Percentiles rank a stretch among this genome's conserved stretches.
Conservation (phyloP, 2,329 filamentous ascomycete species). For the Drechslerella stenobrocha region DNA sequence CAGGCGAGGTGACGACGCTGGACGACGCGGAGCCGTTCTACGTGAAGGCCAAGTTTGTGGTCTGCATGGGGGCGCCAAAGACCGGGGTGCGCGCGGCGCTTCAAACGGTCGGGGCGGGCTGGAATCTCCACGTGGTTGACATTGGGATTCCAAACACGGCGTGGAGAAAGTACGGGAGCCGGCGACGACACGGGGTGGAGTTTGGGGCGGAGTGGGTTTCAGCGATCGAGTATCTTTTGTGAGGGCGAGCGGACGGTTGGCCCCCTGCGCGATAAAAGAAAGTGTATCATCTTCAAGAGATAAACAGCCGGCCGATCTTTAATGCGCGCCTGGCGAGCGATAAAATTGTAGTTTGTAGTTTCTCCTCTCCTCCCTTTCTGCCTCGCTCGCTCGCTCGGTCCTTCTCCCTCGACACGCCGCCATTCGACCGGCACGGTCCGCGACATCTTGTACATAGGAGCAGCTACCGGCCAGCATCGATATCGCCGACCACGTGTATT, state of each 20-base stretch:
- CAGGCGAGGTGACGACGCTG: slow-evolving; percentile 60
- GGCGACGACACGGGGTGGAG: slow-evolving; percentile 79
- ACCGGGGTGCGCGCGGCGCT: slow-evolving; percentile 79
- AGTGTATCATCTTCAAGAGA: too few relatives aligned
- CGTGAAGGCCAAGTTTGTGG: slow-evolving; percentile 77
- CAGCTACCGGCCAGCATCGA: too few relatives aligned
- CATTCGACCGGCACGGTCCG: too few relatives aligned
- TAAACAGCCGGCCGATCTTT: too few relatives aligned
- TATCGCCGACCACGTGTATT: too few relatives aligned
- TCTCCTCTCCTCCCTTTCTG: too few relatives aligned
- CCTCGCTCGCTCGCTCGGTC: too few relatives aligned
- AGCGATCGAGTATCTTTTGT: slow-evolving; percentile 61
- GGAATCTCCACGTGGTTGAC: slow-evolving; percentile 83
- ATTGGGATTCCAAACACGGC: slow-evolving; percentile 80
- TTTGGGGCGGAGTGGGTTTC: slow-evolving; percentile 88
- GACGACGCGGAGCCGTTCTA: slow-evolving; percentile 77
- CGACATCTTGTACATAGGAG: too few relatives aligned
- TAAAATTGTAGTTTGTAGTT: too few relatives aligned
- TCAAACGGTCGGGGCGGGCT: slow-evolving; percentile 57
- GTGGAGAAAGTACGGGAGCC: slow-evolving; percentile 81
- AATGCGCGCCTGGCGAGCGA: too few relatives aligned
- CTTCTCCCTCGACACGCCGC: too few relatives aligned
- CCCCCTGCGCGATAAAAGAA: too few relatives aligned
- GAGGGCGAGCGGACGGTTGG: background rate
- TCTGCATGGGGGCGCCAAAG: slow-evolving; percentile 84